These are phyloP conservation scores for Suillus luteus DNA, from an alignment of 768 basidiomycete genomes.

Conservation along the genomic window DNA sequence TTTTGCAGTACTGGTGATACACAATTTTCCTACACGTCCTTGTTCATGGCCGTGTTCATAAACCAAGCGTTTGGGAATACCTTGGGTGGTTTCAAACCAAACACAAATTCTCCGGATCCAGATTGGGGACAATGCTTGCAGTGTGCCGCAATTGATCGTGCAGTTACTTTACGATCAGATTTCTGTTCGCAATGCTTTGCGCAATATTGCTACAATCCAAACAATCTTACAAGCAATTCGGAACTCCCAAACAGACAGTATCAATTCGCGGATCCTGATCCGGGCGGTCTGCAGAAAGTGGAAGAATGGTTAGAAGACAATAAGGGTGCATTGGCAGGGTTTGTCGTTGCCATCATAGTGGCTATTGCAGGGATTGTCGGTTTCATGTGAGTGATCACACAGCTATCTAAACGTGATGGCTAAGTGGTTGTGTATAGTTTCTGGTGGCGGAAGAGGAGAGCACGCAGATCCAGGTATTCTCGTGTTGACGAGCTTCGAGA, in stretches of 20 bases:
- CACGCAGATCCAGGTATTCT: slow-evolving; percentile 23
- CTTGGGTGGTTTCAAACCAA: slow-evolving; percentile 60
- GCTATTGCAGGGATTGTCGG: slow-evolving; percentile 40
- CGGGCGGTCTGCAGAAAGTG: slow-evolving; percentile 46
- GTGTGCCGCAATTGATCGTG: slow-evolving; percentile 63
- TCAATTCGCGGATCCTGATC: slow-evolving; percentile 57
- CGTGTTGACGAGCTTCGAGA: slow-evolving; percentile 31
- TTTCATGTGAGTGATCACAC: slow-evolving; percentile 35
- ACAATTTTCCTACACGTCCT: slow-evolving; percentile 57
- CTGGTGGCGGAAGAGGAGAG: slow-evolving; percentile 30
- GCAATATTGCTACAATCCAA: slow-evolving; percentile 57
- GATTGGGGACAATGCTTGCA: slow-evolving; percentile 59
- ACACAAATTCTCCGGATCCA: slow-evolving; percentile 55
- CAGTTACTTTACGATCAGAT: slow-evolving; percentile 40
- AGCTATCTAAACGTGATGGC: neutral
- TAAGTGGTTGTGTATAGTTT: slow-evolving; percentile 19
- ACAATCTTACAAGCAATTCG: slow-evolving; percentile 60
- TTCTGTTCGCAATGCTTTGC: slow-evolving; percentile 62
- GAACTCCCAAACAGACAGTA: slow-evolving; percentile 41
- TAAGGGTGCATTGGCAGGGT: slow-evolving; percentile 52
- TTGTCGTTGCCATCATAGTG: slow-evolving; percentile 41
- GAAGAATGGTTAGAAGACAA: slow-evolving; percentile 44
- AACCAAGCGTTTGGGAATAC: slow-evolving; percentile 59
- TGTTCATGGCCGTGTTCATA: slow-evolving; percentile 58
- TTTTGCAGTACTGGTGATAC: slow-evolving; percentile 54